Evolutionary conservation across 1,139 yeast genomes (phyloP).

Genomic region (Kurtzmaniella quercitrusa): DNA sequence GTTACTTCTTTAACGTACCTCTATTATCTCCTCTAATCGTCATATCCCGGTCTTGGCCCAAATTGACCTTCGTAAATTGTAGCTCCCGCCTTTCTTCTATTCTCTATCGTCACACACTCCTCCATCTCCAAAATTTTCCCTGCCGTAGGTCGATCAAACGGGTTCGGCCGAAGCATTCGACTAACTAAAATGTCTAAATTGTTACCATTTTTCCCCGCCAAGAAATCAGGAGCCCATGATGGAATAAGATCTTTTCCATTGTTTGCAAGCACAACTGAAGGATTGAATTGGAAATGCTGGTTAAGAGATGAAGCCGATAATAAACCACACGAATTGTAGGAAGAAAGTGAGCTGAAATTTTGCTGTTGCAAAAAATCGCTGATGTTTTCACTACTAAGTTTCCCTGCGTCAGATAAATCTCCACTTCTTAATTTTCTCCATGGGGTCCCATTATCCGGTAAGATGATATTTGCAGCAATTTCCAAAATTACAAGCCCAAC

Average conservation of each 20-base stretch:
- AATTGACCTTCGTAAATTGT: constrained; percentile 94
- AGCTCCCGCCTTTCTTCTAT: constrained; percentile 88
- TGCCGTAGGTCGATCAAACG: constrained; percentile 79
- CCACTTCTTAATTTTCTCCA: constrained; percentile 97
- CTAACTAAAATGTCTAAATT: constrained; percentile 76
- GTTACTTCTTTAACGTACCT: no score
- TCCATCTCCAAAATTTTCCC: constrained; percentile 58
- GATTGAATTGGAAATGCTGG: constrained; percentile 5
- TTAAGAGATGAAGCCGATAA: constrained; percentile 8
- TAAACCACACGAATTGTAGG: constrained; percentile 20
- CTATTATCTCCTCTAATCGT: constrained; percentile 5
- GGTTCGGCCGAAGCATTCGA: constrained; percentile 88
- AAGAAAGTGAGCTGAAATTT: constrained; percentile 33
- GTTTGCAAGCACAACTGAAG: constrained; percentile 1
- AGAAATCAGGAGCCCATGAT: constrained; percentile 80
- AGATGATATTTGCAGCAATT: constrained; percentile 89
- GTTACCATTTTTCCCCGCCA: constrained; percentile 62
- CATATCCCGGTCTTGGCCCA: constrained; percentile 55
- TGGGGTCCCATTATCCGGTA: constrained; percentile 95
- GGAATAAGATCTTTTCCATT: constrained; percentile 43
- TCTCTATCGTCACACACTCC: constrained; percentile 77
- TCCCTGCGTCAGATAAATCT: constrained; percentile 92
- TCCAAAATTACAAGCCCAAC: constrained; percentile 90
- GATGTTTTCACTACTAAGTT: constrained; percentile 56
- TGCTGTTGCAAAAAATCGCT: constrained; percentile 42